phyloP scores from a whole-genome alignment of 805 yeast genomes.

The Yarrowia sp. region DNA sequence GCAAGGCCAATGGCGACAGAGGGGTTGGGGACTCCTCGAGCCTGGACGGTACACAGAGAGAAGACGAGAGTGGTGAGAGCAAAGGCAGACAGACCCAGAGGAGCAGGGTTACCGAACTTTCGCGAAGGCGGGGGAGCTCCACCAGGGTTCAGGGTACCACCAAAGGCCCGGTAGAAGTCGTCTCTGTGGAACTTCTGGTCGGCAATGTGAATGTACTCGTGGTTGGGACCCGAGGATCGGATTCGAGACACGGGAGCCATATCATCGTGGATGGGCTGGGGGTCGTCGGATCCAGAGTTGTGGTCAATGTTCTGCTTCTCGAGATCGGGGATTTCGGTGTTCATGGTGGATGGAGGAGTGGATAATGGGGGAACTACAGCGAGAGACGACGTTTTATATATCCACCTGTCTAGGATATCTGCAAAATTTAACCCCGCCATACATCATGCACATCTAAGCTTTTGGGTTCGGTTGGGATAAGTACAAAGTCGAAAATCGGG shows the following conservation, averaged over 20 bases:
- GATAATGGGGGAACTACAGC: not conserved
- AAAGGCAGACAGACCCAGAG: constrained; percentile 65
- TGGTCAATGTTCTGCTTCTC: constrained; percentile 34
- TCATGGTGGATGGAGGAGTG: not conserved
- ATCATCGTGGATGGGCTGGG: constrained; percentile 35
- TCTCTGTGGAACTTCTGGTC: constrained; percentile 55
- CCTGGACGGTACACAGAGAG: constrained; percentile 60
- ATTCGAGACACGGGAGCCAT: constrained; percentile 40
- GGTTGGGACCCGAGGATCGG: constrained; percentile 44
- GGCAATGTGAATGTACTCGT: constrained; percentile 52
- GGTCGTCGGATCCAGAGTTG: constrained; percentile 34
- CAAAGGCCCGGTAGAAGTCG: constrained; percentile 69
- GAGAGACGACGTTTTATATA: constrained; percentile 3
- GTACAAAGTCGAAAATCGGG: not conserved
- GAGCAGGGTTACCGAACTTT: constrained; percentile 69
- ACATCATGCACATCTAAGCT: constrained; percentile 5
- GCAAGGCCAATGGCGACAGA: constrained; percentile 66
- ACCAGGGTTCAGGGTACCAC: constrained; percentile 60
- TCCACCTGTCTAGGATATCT: not conserved
- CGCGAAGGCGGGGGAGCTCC: constrained; percentile 57
- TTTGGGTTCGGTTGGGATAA: constrained; percentile 4
- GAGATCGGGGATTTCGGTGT: constrained; percentile 32
- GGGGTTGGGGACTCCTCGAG: constrained; percentile 63
- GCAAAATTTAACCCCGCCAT: constrained; percentile 38
- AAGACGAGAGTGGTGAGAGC: constrained; percentile 68